Evolutionary conservation across 163 green algal genomes (phyloP).

Genomic region (Scenedesmus sp.): DNA sequence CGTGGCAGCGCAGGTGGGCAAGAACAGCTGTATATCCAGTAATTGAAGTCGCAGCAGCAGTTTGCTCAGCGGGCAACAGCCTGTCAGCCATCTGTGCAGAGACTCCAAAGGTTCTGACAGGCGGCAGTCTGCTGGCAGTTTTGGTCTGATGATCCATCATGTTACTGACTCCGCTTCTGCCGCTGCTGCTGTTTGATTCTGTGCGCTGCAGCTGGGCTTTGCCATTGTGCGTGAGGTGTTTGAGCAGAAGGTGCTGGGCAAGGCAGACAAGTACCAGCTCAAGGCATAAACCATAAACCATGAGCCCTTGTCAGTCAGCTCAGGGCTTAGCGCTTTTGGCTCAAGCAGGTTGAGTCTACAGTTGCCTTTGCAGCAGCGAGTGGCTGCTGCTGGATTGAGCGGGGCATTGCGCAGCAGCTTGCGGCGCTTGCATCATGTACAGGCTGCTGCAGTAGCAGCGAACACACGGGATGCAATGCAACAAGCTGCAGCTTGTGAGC

Average conservation of each 20-base stretch:
- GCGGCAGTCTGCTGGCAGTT: not conserved
- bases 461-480: too few species aligned
- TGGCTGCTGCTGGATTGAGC: not conserved
- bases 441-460: not conserved
- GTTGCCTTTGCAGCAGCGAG: not conserved
- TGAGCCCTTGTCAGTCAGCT: too few species aligned
- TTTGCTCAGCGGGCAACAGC: too few species aligned
- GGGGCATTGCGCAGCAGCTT: not conserved
- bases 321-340: not conserved
- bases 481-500: too few species aligned
- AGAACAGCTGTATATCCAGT: not conserved
- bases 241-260: conserved; percentile 77
- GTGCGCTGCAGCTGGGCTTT: conserved; percentile 69
- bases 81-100: not conserved
- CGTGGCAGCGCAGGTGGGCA: conserved; percentile 11
- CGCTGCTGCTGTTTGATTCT: not conserved
- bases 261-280: conserved; percentile 53
- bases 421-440: not conserved
- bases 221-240: conserved; percentile 82
- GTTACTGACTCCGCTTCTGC: not conserved
- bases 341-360: not conserved
- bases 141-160: not conserved
- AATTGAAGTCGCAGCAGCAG: too few species aligned
- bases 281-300: conserved; percentile 22
- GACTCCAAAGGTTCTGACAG: not conserved